Conservation (phyloP, 192 early-diverging fungal genomes). For the Backusella sp. region DNA sequence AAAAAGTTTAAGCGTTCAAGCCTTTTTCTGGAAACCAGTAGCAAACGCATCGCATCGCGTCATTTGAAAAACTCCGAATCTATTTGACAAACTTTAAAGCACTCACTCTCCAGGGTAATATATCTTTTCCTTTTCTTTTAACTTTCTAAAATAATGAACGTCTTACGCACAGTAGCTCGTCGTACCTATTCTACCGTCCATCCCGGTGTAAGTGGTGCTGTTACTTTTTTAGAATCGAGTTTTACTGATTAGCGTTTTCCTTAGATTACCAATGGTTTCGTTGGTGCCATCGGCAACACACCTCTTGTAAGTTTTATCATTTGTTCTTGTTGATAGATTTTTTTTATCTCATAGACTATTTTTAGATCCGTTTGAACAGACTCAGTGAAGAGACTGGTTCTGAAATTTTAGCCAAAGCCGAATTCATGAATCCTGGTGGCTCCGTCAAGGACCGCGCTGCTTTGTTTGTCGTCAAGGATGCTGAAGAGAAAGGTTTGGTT, state of each 20-base stretch:
- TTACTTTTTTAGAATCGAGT: neutral
- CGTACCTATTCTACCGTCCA: constrained; percentile 21
- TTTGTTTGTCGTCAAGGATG: constrained; percentile 90
- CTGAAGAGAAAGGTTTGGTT: constrained; percentile 84
- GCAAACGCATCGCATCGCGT: neutral
- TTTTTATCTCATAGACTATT: neutral
- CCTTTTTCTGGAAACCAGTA: neutral
- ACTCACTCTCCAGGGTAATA: neutral
- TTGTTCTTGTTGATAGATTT: neutral
- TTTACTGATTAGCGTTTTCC: neutral
- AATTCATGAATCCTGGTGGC: constrained; percentile 97
- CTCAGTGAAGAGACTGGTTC: constrained; percentile 78
- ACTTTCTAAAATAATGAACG: constrained; percentile 8
- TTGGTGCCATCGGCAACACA: constrained; percentile 89
- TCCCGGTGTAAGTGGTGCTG: neutral
- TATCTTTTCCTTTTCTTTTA: neutral
- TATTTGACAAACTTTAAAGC: constrained; percentile 6
- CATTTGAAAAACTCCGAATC: constrained; percentile 6
- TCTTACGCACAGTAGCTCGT: constrained; percentile 14
- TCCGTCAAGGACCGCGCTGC: constrained; percentile 98
- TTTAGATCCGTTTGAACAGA: constrained; percentile 66
- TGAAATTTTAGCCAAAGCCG: constrained; percentile 90
- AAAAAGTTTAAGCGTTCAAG: neutral
- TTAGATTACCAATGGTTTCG: constrained; percentile 67
- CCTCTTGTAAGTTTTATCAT: constrained; percentile 65